Percentiles rank a stretch among this genome's conserved stretches.
These are phyloP conservation scores for Teratosphaeria zuluensis DNA, from an alignment of 2,329 filamentous ascomycete species.

Conservation along the genomic window DNA sequence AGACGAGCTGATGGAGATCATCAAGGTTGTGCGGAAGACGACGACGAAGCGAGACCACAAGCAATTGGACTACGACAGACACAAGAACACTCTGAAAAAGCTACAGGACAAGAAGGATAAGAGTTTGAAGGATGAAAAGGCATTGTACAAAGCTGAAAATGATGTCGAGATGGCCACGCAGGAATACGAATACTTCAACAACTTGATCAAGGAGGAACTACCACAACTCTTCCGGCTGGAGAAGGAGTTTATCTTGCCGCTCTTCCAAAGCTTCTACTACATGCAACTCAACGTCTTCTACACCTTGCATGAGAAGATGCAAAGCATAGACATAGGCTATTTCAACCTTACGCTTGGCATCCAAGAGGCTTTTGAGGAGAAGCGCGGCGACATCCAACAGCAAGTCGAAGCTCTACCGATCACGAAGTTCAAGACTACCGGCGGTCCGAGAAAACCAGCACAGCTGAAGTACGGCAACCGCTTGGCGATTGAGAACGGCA, in stretches of 20 bases:
- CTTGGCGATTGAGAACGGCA: conserved; percentile 26
- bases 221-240: conserved; percentile 86
- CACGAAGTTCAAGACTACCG: conserved; percentile 83
- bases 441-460: conserved; percentile 46
- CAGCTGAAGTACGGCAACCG: conserved; percentile 39
- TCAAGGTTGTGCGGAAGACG: conserved; percentile 89
- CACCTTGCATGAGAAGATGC: conserved; percentile 96
- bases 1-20: conserved; percentile 84
- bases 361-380: conserved; percentile 80
- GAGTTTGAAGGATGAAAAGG: conserved; percentile 91
- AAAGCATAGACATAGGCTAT: conserved; percentile 92
- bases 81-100: conserved; percentile 76
- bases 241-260: conserved; percentile 85
- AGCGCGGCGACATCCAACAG: conserved; percentile 81
- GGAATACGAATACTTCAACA: conserved; percentile 97
- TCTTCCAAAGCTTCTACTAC: conserved; percentile 99
- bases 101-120: conserved; percentile 97
- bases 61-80: conserved; percentile 90
- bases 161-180: conserved; percentile 86
- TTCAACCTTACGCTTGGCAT: conserved; percentile 88
- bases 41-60: conserved; percentile 90
- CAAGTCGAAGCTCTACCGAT: conserved; percentile 75
- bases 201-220: conserved; percentile 89
- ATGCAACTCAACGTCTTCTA: conserved; percentile 99
- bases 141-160: conserved; percentile 87